Base-by-base conservation (phyloP, 2,329 filamentous ascomycete genomes). In the Setomelanomma holmii region DNA sequence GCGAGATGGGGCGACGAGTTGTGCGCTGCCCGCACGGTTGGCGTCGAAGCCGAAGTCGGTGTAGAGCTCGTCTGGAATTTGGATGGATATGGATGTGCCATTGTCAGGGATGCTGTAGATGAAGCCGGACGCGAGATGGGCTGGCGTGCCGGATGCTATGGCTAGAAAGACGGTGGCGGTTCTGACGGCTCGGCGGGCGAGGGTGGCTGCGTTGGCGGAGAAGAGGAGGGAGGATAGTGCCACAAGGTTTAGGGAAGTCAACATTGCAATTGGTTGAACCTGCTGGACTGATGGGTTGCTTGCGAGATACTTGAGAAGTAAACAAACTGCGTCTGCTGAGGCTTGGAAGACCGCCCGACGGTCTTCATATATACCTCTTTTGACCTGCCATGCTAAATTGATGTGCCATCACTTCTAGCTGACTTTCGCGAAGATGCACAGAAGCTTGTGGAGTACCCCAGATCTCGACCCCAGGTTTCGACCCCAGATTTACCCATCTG, bases 61-160 rank as follows among this genome's bases (percentile, higher is more conserved):
- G 67, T 58, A 74, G 77, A 61, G 78, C 16, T 72, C 53, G 30
- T 70, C 69, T 0, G 76, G 76, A 23, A 80, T 62, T 6, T 40
- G 42, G 5, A n/a, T 54, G 7, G 46, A 27, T 7, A 41, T 78
- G 42, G 76, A 72, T 42, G 69, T 66, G 1, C 60, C 41, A 17
- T 66, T 72, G 46, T 78, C 73, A 2, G 75, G 75, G 30, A 78
- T 74, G 11, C 77, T 78, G 53, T 79, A 80, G 36, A 80, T 70
- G 49, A 76, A 67, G 4, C 76, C 76, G 4, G 76, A 74, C 4
- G 76, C 77, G n/a, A 75, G 27, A 30, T 30, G 27, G 10, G 27
- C 10, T 19, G 36, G 36, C 36, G 36, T 40, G 17, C 36, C 36
- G 21, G 36, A 40, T 4, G 36, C n/a, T 12, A 6, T 7, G 5